Conservation (phyloP, 495 filamentous ascomycete genomes). For the Cudoniella acicularis region DNA sequence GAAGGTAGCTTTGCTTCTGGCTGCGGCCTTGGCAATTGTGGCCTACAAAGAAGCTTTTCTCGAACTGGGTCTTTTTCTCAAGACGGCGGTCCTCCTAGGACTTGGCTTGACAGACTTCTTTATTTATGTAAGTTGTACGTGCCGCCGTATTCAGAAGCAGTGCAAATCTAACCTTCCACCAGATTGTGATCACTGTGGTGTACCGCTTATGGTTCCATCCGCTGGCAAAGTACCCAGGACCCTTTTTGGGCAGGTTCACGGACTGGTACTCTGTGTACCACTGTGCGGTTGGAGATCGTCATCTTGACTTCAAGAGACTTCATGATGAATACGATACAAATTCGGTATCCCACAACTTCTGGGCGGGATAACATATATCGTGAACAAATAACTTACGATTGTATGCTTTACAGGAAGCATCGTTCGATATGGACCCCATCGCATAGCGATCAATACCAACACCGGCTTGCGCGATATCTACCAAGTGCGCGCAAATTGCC, state of each 20-base stretch:
- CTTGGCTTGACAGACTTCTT: too few species aligned
- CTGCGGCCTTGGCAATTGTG: too few species aligned
- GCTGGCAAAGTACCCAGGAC: conserved; percentile 44
- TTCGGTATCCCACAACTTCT: too few species aligned
- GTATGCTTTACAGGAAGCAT: background rate
- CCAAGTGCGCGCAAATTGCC: background rate
- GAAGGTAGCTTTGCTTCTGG: too few species aligned
- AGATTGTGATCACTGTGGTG: conserved; percentile 9
- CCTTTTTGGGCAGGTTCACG: conserved; percentile 44
- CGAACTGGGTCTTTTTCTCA: too few species aligned
- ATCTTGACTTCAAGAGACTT: background rate
- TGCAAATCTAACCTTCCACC: background rate
- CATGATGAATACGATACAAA: background rate
- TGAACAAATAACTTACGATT: too few species aligned
- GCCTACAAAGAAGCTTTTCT: too few species aligned
- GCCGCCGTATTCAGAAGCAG: too few species aligned
- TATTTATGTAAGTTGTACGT: too few species aligned
- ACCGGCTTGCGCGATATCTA: background rate
- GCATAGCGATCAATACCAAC: background rate
- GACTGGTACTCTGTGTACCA: conserved; percentile 29
- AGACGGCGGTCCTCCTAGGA: too few species aligned
- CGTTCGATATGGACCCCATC: background rate
- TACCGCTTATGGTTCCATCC: conserved; percentile 49
- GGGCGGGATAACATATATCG: too few species aligned
- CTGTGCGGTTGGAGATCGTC: background rate